A percentile compares a stretch with the other conserved stretches of the same genome.
phyloP scores from a whole-genome alignment of 2,329 filamentous ascomycete species.

The Teratosphaeria pseudoeucalypti region DNA sequence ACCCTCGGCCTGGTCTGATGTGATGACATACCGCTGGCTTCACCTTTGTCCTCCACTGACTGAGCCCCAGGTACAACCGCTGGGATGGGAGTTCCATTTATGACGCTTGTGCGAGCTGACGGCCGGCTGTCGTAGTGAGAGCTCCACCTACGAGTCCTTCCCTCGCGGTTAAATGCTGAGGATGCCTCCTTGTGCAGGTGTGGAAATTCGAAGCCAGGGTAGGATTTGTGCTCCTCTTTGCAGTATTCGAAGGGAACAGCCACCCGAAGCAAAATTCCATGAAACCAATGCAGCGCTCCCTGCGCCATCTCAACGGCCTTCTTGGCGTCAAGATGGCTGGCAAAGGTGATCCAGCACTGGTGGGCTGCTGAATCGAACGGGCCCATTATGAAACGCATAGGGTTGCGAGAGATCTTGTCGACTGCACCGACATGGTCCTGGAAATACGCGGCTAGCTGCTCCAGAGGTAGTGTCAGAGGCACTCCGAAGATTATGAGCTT shows the following conservation, averaged over 20 bases:
- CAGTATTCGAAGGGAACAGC: constrained; percentile 9
- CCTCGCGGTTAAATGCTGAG: not conserved
- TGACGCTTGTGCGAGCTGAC: not conserved
- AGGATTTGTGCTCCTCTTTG: not conserved
- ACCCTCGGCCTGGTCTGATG: not conserved
- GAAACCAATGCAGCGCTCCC: not conserved
- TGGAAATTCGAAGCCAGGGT: constrained; percentile 1
- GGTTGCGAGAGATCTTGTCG: not conserved
- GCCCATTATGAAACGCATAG: not conserved
- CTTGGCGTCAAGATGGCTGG: not conserved
- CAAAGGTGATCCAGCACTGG: constrained; percentile 1
- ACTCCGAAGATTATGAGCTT: constrained; percentile 5
- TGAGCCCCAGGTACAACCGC: not conserved
- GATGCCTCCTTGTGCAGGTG: not conserved
- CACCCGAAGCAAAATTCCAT: not conserved
- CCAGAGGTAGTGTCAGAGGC: not conserved
- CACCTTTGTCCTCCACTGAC: not conserved
- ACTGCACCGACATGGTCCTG: not conserved
- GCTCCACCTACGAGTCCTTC: not conserved
- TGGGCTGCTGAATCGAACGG: not conserved
- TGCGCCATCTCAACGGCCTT: not conserved
- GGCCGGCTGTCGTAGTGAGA: not conserved
- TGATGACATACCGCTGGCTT: not conserved
- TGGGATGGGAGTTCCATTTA: not conserved
- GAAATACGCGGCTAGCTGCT: not conserved